A percentile compares a stretch with the other conserved stretches of the same genome.
These are phyloP conservation scores for Leptosphaerulina australis DNA, from an alignment of 2,329 filamentous ascomycete genomes.

Conservation along the genomic window DNA sequence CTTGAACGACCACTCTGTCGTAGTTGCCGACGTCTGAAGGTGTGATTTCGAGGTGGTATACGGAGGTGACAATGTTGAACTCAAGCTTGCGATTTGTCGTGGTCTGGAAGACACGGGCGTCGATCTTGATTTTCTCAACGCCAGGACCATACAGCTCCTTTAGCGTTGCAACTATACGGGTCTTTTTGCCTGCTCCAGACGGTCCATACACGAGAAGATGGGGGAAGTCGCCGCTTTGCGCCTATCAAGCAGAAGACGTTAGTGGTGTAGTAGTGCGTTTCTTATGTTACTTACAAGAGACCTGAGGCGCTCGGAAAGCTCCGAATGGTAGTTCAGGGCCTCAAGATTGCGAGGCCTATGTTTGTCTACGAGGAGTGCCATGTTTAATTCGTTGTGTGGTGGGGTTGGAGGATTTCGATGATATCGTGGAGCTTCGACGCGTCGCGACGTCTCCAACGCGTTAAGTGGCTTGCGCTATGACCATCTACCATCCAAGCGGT, in stretches of 20 bases:
- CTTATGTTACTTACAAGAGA: constrained; percentile 69
- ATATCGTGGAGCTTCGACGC: constrained; percentile 30
- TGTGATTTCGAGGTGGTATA: constrained; percentile 98
- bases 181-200: constrained; percentile 97
- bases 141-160: constrained; percentile 95
- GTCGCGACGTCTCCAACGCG: constrained; percentile 30
- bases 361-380: constrained; percentile 71
- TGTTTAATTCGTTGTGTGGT: constrained; percentile 41
- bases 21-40: constrained; percentile 96
- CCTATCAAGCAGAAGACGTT: constrained; percentile 58
- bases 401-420: constrained; percentile 5
- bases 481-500: neutral
- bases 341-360: constrained; percentile 75
- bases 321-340: constrained; percentile 81
- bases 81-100: constrained; percentile 95
- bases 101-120: constrained; percentile 94
- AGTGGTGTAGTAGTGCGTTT: neutral
- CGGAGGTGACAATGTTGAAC: constrained; percentile 97
- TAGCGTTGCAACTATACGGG: constrained; percentile 89
- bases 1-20: constrained; percentile 93
- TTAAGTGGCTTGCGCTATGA: constrained; percentile 31
- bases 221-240: constrained; percentile 95
- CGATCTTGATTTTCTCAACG: constrained; percentile 99
- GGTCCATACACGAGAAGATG: constrained; percentile 97
- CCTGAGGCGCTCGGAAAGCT: constrained; percentile 83